Conservation (phyloP, 768 basidiomycete genomes). For the Chlorophyllum brunneum region DNA sequence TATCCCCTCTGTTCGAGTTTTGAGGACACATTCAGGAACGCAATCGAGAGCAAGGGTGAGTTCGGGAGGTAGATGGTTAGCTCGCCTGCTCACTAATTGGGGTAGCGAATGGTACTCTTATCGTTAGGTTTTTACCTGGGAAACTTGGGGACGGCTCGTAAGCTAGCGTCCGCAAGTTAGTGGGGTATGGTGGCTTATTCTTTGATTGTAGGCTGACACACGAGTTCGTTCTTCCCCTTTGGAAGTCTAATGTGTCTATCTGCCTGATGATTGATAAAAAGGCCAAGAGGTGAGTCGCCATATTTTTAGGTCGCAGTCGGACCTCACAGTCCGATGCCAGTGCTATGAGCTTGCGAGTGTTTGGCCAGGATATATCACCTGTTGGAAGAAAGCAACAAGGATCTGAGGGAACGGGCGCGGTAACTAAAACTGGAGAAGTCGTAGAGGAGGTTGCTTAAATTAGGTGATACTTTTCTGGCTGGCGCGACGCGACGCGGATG, state of each 20-base stretch:
- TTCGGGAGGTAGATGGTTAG: slow-evolving; percentile 6
- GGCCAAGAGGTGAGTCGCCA: slow-evolving; percentile 72
- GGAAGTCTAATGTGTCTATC: slow-evolving; percentile 88
- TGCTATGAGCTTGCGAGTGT: slow-evolving; percentile 83
- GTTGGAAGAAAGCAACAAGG: slow-evolving; percentile 10
- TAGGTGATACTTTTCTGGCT: no score
- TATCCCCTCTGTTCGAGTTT: slow-evolving; percentile 77
- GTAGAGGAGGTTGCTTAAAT: no score
- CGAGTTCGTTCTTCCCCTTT: slow-evolving; percentile 87
- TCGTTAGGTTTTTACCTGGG: slow-evolving; percentile 65
- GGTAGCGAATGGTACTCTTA: slow-evolving; percentile 64
- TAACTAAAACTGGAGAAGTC: no score
- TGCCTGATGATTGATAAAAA: slow-evolving; percentile 96
- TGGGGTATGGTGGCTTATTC: background rate
- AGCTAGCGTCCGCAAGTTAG: slow-evolving; percentile 21
- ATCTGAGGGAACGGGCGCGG: background rate
- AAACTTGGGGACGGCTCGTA: slow-evolving; percentile 51
- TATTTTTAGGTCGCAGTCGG: background rate
- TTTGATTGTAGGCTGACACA: slow-evolving; percentile 54
- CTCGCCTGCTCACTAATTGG: background rate
- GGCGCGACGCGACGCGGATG: background rate
- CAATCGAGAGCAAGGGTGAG: slow-evolving; percentile 54
- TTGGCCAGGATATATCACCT: slow-evolving; percentile 70
- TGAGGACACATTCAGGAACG: slow-evolving; percentile 50
- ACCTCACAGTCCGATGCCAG: slow-evolving; percentile 34